Evolutionary conservation across 805 yeast genomes (phyloP), one percentile per base, ranked within the genome.

Genomic region (Ogataea pilisensis): DNA sequence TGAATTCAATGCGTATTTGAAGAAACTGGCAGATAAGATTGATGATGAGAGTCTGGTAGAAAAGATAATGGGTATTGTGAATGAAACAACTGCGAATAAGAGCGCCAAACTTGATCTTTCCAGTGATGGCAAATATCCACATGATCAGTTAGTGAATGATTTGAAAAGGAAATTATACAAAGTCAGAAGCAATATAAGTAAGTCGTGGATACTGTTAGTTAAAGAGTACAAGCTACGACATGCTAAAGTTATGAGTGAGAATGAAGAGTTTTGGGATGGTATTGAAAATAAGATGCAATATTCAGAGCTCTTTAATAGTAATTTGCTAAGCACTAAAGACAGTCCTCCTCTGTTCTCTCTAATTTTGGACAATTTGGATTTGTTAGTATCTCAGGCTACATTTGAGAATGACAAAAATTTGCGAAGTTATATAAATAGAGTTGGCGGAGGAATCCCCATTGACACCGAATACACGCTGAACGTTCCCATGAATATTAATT

Each of bases 371-470:
- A 70, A 70, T 31, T 56, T 78, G 11, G 75, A 72, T 34, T 54
- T 80, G 35, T 58, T 62, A 3, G 37, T 83, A 3, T 61, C 57
- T 18, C 65, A 64, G 18, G 83, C 87, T 0, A 49, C 62, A 0
- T 74, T 73, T 53, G 73, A 75, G 0, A 42, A 66, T 3, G 70
- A 66, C 2, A 67, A 65, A 1, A 62, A 72, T 2, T 58, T 86
- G 9, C 73, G 84, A 1, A 61, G 77, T n/a, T 90, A 78, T 55
- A 56, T 90, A 21, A 60, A 81, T 54, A 73, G 78, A 5, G 68
- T 84, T 7, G 98, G 97, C 2, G 89, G 88, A 56, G 95, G 93
- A 0, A 75, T 83, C 11, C 97, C 98, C 0, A 54, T 57, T 38
- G 86, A 83, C 42, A 77, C 88, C 0, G 55, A 69, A 38, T 90